Evolutionary conservation across 768 basidiomycete species (phyloP), one percentile per base, ranked within the genome.

Genomic region (Boletus sp.): DNA sequence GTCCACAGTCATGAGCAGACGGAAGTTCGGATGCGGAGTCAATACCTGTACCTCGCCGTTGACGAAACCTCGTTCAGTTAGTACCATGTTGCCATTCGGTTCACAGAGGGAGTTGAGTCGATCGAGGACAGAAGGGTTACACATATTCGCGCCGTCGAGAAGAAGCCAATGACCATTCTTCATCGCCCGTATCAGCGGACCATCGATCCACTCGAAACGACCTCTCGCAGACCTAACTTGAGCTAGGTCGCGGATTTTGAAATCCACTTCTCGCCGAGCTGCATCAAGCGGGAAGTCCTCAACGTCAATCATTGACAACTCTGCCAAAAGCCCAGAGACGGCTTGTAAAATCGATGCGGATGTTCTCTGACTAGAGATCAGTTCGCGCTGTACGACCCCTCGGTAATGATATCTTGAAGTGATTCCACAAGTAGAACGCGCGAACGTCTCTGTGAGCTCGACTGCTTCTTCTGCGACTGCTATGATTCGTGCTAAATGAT

Each of bases 51-150:
- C 83, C 20, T 78, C 73, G 28, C 92, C 94, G 57, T 89, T 75
- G 50, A 94, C 84, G 35, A 87, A 83, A 0, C 97, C 97, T 49
- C 92, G 83, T 70, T 99, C 97, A 63, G 85, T 96, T 44, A 99
- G 78, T n/a, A 85, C 84, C 35, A 99, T 75, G 3, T 76, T 78
- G 5, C 97, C 97, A 52, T 89, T 80, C 12, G 81, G 80, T 74
- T 99, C 97, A 70, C 96, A 98, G 10, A 99, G 84, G 32, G 94
- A 94, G 72, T 99, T 99, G 40, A 99, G 83, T 36, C 97, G 84
- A 74, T 99, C 97, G 20, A 99, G 83, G 15, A 99, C 94, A 12
- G 97, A 96, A 2, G 96, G 87, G 59, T 84, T 95, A 75, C 97
- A 99, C 17, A 94, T 79, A 66, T 99, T 99, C 44, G 97, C 95